These are phyloP conservation scores for Cryptococcus wingfieldii DNA, from an alignment of 1,284 basidiomycete genomes.

Conservation along the genomic window DNA sequence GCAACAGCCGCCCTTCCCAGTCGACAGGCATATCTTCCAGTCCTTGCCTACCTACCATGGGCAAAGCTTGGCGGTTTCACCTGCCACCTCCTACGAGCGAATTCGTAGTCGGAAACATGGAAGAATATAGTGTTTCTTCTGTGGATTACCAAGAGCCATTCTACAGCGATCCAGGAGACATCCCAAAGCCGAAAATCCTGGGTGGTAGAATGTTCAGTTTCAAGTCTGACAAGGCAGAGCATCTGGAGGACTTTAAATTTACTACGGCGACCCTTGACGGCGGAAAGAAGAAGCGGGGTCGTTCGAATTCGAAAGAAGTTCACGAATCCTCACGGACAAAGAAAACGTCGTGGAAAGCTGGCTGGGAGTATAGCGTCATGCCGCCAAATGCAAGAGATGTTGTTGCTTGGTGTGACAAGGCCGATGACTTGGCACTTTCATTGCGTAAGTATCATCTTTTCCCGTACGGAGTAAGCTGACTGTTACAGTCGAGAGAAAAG, in stretches of 20 bases:
- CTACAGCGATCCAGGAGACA: slow-evolving; percentile 71
- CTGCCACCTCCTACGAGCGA: slow-evolving; percentile 54
- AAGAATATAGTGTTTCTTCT: slow-evolving; percentile 55
- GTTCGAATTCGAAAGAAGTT: slow-evolving; percentile 32
- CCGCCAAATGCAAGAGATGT: slow-evolving; percentile 57
- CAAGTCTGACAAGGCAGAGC: slow-evolving; percentile 50
- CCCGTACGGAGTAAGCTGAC: not conserved
- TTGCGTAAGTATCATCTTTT: no score
- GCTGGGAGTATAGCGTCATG: slow-evolving; percentile 71
- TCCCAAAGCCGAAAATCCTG: slow-evolving; percentile 67
- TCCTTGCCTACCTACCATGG: slow-evolving; percentile 8
- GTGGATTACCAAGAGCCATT: slow-evolving; percentile 71
- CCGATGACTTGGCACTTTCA: slow-evolving; percentile 22
- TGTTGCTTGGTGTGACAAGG: slow-evolving; percentile 55
- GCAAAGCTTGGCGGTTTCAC: slow-evolving; percentile 54
- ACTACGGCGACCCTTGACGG: not conserved
- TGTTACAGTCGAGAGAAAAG: slow-evolving; percentile 9
- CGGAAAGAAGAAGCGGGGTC: slow-evolving; percentile 40
- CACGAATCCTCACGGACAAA: slow-evolving; percentile 1
- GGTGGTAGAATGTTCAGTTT: slow-evolving; percentile 72
- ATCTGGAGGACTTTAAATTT: slow-evolving; percentile 39
- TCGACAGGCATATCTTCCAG: not conserved
- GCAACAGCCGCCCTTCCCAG: not conserved
- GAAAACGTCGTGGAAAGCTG: slow-evolving; percentile 30
- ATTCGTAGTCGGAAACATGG: slow-evolving; percentile 57